phyloP scores from a whole-genome alignment of 2,329 filamentous ascomycete species.

The Aphanocladium album region DNA sequence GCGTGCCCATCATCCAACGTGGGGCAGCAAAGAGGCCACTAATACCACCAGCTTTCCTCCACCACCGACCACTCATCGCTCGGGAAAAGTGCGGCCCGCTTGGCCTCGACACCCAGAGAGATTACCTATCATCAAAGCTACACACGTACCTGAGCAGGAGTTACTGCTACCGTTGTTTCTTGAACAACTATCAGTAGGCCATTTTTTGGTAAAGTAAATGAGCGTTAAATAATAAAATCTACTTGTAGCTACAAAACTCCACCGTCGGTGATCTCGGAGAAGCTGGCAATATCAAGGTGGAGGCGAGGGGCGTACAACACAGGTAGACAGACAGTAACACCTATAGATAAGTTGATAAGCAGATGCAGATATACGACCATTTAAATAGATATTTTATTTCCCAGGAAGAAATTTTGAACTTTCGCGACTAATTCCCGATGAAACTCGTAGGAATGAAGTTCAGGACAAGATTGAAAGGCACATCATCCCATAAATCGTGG shows the following conservation, averaged over 20 bases:
- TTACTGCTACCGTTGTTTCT: neutral
- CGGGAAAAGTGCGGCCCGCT: slow-evolving; percentile 12
- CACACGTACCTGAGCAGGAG: too few species aligned
- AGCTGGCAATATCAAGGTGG: too few species aligned
- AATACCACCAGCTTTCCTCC: neutral
- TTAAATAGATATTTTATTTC: neutral
- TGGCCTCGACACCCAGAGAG: too few species aligned
- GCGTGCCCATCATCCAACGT: slow-evolving; percentile 5
- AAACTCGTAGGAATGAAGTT: neutral
- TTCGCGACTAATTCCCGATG: neutral
- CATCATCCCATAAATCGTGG: neutral
- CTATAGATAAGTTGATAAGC: neutral
- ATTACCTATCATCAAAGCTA: too few species aligned
- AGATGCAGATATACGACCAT: neutral
- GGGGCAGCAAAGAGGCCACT: slow-evolving; percentile 11
- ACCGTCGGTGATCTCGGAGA: too few species aligned
- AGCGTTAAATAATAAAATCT: too few species aligned
- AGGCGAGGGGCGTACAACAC: too few species aligned
- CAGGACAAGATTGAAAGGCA: neutral
- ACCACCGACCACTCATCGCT: neutral
- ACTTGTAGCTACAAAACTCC: too few species aligned
- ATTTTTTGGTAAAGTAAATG: too few species aligned
- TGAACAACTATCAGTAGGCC: neutral
- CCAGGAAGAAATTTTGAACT: neutral
- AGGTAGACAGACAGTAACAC: neutral